Evolutionary conservation across 2,329 filamentous ascomycete genomes (phyloP), one percentile per base, ranked within the genome.

Genomic region (Paradendryphiella salina): DNA sequence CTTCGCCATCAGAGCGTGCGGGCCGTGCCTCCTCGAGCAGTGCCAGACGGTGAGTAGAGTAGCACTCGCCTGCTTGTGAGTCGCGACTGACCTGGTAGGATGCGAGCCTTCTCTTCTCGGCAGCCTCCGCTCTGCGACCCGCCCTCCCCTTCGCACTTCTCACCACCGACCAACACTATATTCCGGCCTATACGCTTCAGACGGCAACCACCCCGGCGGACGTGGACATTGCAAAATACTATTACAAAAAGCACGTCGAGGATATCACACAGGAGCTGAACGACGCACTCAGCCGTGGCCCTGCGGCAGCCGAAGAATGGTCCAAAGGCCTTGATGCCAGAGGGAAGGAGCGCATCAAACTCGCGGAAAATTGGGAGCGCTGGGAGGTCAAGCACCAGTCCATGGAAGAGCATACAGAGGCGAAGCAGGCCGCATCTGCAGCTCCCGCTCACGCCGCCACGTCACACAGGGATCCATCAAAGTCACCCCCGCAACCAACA

Each of bases 291-390:
- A 73, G 77, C n/a, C 79, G 89, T 59, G 87, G 89, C n/a, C 63
- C 79, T 36, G 85, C 85, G 34, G 82, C 86, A 9, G 80, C 82
- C 3, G 86, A 90, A 60, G 89, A 92, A 70, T 94, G 89, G 89
- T 77, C 85, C 23, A 92, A 92, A 72, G 89, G 89, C 8, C 79
- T 94, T 3, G 81, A 85, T 35, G 76, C 75, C 21, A 80, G 83
- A 50, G 87, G 88, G 8, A 82, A 82, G 60, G 78, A 83, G 51
- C 74, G 79, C 40, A 80, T 84, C 60, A 79, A 77, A 9, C 84
- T 88, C 66, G 80, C 83, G 23, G 79, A 82, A 21, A 82, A 87
- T 41, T 93, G 88, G 86, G 89, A 91, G 67, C 86, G 85, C 63
- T 93, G 87, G 84, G 84, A 86, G 56, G 73, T 79, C 37, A 74